These are phyloP conservation scores for Rugonectria rugulosa DNA, from an alignment of 2,329 filamentous ascomycete genomes.

Conservation along the genomic window DNA sequence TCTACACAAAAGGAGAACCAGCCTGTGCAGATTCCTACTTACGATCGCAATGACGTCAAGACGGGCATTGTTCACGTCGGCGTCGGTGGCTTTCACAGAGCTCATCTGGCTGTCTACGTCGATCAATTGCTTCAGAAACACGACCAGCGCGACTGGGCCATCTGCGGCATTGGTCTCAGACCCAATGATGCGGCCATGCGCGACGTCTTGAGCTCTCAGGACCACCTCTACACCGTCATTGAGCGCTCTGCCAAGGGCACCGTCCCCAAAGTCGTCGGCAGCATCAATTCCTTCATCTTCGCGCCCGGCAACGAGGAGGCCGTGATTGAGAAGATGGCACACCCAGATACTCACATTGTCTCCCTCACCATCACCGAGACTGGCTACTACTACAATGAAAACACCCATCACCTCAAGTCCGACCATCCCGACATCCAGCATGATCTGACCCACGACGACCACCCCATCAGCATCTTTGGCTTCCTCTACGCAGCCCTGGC, in stretches of 20 bases:
- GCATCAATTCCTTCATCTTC: slow-evolving; percentile 61
- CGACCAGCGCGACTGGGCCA: slow-evolving; percentile 54
- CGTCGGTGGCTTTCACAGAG: slow-evolving; percentile 62
- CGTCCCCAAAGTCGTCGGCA: slow-evolving; percentile 56
- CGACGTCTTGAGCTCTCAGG: slow-evolving; percentile 56
- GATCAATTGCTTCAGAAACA: slow-evolving; percentile 57
- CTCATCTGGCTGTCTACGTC: slow-evolving; percentile 61
- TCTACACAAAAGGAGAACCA: slow-evolving; percentile 30
- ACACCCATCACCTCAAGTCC: slow-evolving; percentile 59
- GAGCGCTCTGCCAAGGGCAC: slow-evolving; percentile 62
- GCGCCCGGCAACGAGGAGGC: slow-evolving; percentile 60
- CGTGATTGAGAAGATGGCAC: slow-evolving; percentile 62
- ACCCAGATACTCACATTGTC: slow-evolving; percentile 61
- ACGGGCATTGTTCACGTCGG: slow-evolving; percentile 63
- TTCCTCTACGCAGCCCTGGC: slow-evolving; percentile 60
- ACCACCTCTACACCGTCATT: slow-evolving; percentile 61
- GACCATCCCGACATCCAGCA: slow-evolving; percentile 58
- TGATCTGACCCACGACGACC: slow-evolving; percentile 54
- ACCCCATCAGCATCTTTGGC: slow-evolving; percentile 58
- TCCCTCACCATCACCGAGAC: slow-evolving; percentile 64
- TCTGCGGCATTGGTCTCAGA: slow-evolving; percentile 60
- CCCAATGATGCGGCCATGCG: slow-evolving; percentile 60
- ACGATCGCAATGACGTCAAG: slow-evolving; percentile 55
- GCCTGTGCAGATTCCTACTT: slow-evolving; percentile 47
- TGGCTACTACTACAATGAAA: slow-evolving; percentile 65